Conservation (phyloP, 352 stramenopile genomes). For the Globisporangium middletonii region DNA sequence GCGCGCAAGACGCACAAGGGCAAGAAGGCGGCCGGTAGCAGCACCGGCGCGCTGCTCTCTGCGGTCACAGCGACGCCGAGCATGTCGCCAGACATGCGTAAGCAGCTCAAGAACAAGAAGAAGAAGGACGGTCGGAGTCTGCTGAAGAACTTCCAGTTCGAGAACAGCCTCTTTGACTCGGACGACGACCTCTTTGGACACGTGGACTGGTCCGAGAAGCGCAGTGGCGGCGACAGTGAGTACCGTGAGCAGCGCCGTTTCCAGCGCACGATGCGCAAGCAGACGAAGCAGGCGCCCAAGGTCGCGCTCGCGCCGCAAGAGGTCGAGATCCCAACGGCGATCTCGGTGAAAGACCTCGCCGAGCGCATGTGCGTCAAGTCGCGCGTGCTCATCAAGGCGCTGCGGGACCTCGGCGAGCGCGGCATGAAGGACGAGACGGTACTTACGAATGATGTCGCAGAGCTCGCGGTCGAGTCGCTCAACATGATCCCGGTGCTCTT, state of each 20-base stretch:
- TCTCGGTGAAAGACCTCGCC: slow-evolving; percentile 73
- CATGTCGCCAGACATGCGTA: slow-evolving; percentile 29
- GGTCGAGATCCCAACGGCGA: slow-evolving; percentile 68
- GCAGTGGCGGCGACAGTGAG: slow-evolving; percentile 23
- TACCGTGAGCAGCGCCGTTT: slow-evolving; percentile 57
- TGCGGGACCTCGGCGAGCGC: slow-evolving; percentile 67
- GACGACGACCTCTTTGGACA: slow-evolving; percentile 66
- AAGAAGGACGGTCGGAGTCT: slow-evolving; percentile 68
- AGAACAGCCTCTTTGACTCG: slow-evolving; percentile 80
- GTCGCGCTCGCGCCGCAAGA: slow-evolving; percentile 43
- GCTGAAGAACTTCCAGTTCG: slow-evolving; percentile 81
- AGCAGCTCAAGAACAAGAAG: slow-evolving; percentile 64
- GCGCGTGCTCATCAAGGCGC: slow-evolving; percentile 48
- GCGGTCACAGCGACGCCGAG: slow-evolving; percentile 3
- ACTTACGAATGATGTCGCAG: slow-evolving; percentile 65
- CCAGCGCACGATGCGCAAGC: slow-evolving; percentile 53
- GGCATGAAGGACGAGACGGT: slow-evolving; percentile 64
- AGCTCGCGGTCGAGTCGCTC: slow-evolving; percentile 75
- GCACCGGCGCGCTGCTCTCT: slow-evolving; percentile 20
- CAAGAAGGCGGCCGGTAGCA: slow-evolving; percentile 15
- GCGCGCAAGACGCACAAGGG: slow-evolving; percentile 27
- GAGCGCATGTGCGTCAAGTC: slow-evolving; percentile 81
- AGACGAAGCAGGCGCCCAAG: slow-evolving; percentile 35
- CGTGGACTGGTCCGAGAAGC: slow-evolving; percentile 62
- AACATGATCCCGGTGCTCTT: slow-evolving; percentile 85